phyloP scores from a whole-genome alignment of 352 stramenopile genomes.

The Pythium myriotylum region DNA sequence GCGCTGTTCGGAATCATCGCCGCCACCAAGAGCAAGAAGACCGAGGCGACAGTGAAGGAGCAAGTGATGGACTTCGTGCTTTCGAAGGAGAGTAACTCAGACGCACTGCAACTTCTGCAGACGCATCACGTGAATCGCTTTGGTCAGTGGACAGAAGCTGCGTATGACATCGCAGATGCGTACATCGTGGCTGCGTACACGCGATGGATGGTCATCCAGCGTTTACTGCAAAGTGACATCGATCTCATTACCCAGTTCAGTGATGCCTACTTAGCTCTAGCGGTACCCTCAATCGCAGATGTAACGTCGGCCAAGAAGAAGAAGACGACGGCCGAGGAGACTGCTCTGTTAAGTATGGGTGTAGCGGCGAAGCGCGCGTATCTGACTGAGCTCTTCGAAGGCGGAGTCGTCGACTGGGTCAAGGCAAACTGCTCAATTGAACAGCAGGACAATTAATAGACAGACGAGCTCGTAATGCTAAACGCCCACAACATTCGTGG shows the following conservation, averaged over 20 bases:
- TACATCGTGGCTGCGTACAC: conserved; percentile 78
- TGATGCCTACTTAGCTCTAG: conserved; percentile 47
- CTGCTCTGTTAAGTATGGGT: conserved; percentile 39
- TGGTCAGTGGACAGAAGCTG: conserved; percentile 47
- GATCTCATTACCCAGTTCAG: too few relatives aligned
- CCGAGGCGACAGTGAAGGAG: conserved; percentile 51
- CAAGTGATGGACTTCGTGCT: conserved; percentile 70
- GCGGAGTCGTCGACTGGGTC: conserved; percentile 62
- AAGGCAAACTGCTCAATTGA: conserved; percentile 22
- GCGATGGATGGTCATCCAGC: conserved; percentile 40
- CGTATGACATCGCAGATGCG: conserved; percentile 78
- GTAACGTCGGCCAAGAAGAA: conserved; percentile 17
- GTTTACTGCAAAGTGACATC: too few relatives aligned
- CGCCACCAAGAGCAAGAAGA: conserved; percentile 26
- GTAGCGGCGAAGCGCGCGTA: conserved; percentile 38
- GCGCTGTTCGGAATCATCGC: conserved; percentile 48
- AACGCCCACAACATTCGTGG: too few relatives aligned
- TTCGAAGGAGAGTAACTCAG: conserved; percentile 43
- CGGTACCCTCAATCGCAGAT: conserved; percentile 27
- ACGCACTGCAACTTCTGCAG: background rate
- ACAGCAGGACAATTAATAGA: too few relatives aligned
- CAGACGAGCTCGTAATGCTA: too few relatives aligned
- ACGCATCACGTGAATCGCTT: conserved; percentile 35
- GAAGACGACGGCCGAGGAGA: conserved; percentile 35
- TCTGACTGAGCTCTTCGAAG: conserved; percentile 41